Base-by-base conservation (phyloP, 2,329 filamentous ascomycete genomes). In the Alternaria sp. region DNA sequence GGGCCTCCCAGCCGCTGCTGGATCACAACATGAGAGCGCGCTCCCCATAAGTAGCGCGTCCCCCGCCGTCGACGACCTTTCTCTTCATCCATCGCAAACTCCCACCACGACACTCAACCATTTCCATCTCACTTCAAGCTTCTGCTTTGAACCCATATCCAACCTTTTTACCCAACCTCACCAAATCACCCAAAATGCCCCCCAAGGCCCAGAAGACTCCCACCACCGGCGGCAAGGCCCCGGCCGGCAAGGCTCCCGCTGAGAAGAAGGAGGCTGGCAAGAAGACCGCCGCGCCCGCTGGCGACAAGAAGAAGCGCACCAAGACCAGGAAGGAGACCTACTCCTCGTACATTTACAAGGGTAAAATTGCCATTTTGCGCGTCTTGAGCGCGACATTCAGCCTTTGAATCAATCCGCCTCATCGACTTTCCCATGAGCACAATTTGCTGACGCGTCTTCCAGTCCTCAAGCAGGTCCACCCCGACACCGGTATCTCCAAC, bases 271-370 rank as follows among this genome's bases (percentile, higher is more conserved):
- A 98, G 84, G 95, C 94, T 69, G 95, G 94, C 86, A 99, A 99
- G 92, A 99, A 98, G 91, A 98, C 95, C 49, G 83, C 87, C 72
- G 92, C 94, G 61, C 88, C 93, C 63, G 88, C 92, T 79, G 95
- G 95, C 68, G 95, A 98, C 76, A 98, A 98, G 93, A 99, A 99
- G 92, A 99, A 98, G 93, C 92, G 95, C 79, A 96, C 93, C 85
- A 99, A 99, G 93, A 92, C 93, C 72, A 90, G 95, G 84, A 98
- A 98, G 91, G 95, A 99, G 88, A 99, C 95, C n/a, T 99, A 99
- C 87, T 96, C 91, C 73, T 96, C 92, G 56, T 99, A 99, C 88
- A 99, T 99, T 84, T 99, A 98, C 91, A 99, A 98, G 87, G 95
- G 94, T 97, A 79, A 81, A 87, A 79, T 65, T 65, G 50, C 45